Percentiles rank a stretch among this genome's conserved stretches.
These are phyloP conservation scores for Hyaloraphidium curvatum DNA, from an alignment of 192 early-diverging fungal genomes.

Conservation along the genomic window DNA sequence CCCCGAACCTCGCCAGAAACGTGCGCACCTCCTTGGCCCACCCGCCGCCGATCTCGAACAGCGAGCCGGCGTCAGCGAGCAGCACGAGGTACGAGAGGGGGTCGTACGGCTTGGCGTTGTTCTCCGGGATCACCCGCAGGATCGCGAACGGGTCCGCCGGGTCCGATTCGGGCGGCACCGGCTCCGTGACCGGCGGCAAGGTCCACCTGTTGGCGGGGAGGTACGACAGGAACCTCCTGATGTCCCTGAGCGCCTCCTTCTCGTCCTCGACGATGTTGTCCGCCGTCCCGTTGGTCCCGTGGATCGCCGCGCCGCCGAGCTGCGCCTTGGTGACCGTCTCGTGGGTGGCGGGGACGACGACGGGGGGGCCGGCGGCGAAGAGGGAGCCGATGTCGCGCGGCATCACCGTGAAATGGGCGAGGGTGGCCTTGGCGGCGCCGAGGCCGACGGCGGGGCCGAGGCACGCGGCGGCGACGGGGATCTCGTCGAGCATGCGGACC, in stretches of 20 bases:
- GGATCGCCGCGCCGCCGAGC: neutral
- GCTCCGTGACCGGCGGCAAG: neutral
- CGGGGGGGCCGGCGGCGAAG: no score
- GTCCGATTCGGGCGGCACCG: neutral
- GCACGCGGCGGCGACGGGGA: no score
- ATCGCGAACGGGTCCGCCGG: neutral
- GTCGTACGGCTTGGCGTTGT: neutral
- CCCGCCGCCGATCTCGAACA: neutral
- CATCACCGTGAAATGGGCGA: neutral
- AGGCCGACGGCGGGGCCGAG: neutral
- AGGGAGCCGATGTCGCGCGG: no score
- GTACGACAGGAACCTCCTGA: neutral
- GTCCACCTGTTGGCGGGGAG: neutral
- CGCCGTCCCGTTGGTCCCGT: neutral
- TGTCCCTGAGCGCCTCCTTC: neutral
- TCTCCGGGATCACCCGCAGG: neutral
- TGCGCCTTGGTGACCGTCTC: neutral
- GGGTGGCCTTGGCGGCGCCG: neutral
- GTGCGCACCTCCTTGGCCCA: neutral
- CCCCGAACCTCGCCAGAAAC: neutral
- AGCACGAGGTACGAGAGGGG: neutral
- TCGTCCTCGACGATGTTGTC: no score
- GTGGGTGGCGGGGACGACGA: neutral
- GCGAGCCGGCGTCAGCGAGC: neutral
- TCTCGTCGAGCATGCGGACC: no score